Percentiles rank a stretch among this genome's conserved stretches.
Evolutionary conservation across 805 yeast species (phyloP).

Genomic region (Candida morakotiae): DNA sequence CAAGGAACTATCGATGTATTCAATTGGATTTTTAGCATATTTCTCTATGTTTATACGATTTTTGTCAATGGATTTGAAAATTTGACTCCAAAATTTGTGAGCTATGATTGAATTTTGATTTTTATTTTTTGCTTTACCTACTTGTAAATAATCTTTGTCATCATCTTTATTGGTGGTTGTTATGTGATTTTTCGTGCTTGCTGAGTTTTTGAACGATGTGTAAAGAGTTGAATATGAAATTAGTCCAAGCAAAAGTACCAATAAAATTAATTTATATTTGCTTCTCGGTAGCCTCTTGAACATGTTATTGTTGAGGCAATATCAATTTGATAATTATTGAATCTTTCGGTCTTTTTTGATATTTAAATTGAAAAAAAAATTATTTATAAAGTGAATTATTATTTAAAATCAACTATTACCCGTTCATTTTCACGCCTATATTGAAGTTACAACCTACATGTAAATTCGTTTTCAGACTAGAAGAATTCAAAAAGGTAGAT

Average conservation of each 20-base stretch:
- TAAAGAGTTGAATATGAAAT: neutral
- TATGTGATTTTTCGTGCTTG: neutral
- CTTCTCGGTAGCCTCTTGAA: constrained; percentile 1
- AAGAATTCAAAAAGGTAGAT: too few species aligned
- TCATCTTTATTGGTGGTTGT: neutral
- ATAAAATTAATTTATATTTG: neutral
- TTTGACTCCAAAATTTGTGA: constrained; percentile 25
- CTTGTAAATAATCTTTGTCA: neutral
- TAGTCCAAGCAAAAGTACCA: neutral
- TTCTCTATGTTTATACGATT: constrained; percentile 13
- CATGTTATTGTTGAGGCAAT: too few species aligned
- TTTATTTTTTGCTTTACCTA: neutral
- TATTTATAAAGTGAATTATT: too few species aligned
- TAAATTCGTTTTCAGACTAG: too few species aligned
- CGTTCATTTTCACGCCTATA: too few species aligned
- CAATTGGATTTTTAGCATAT: constrained; percentile 16
- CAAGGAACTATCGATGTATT: constrained; percentile 16
- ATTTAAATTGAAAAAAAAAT: too few species aligned
- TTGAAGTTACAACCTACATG: too few species aligned
- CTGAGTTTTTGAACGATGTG: neutral
- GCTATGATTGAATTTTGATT: constrained; percentile 5
- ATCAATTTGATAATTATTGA: too few species aligned
- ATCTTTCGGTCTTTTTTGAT: too few species aligned
- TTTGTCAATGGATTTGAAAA: constrained; percentile 20
- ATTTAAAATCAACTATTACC: too few species aligned